Base-by-base conservation (phyloP, 176 grass and related monocot species). In the Phoenix roebelenii region DNA sequence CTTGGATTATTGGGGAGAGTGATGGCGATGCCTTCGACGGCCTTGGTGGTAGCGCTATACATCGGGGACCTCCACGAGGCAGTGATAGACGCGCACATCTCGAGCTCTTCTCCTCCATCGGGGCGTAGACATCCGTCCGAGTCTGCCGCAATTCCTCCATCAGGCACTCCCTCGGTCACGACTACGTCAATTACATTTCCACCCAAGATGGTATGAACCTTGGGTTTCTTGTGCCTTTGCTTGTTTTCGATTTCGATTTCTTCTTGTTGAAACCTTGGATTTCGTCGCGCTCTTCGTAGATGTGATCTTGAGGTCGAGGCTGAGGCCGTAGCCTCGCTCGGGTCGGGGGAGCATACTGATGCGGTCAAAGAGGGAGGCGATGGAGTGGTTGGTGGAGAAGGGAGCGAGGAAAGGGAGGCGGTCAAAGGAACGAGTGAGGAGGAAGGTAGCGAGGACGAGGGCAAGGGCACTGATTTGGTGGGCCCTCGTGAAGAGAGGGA, bases 101-200 rank as follows among this genome's bases (percentile, higher is more conserved):
- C 51, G 68, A 79, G 0, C 68, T 70, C 28, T 90, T 90, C 60
- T 65, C 63, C 55, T 60, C 77, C 49, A 19, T 90, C 55, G 82
- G 87, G 3, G 64, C 59, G 29, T 67, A 82, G 63, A 75, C 78
- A 4, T 90, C 82, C 14, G 82, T 90, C 18, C 65, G 82, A 1
- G 48, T 90, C 48, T 90, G 87, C 79, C 76, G 74, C 15, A 82
- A 90, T 68, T 71, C 55, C 18, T 68, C 60, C 29, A 85, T 78
- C 29, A 67, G 51, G 56, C 53, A 28, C 52, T 90, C 82, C 17
- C 72, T 90, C 19, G 50, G 72, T 59, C 85, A 90, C 7, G 87
- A 78, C 63, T 85, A 85, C 60, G 75, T 90, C 0, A 90, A 85
- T 23, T 90, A 90, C 51, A 44, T 79, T 58, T 77, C 82, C 4